These are phyloP conservation scores for Helianthus tuberosus DNA, from an alignment of 129 eudicot species.

Conservation along the genomic window DNA sequence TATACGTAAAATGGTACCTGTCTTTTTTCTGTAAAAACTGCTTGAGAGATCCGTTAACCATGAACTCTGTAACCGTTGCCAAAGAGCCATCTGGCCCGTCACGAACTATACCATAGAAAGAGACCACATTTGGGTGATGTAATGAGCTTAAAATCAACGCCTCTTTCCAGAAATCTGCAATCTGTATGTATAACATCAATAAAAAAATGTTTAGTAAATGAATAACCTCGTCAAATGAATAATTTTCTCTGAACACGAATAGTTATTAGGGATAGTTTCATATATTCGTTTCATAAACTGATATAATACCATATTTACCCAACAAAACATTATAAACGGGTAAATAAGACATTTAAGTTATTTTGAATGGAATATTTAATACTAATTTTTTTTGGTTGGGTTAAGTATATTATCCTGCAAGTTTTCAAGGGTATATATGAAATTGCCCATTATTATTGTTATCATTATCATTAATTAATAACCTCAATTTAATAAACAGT, in stretches of 20 bases:
- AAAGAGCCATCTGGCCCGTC: constrained; percentile 72
- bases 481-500: too few relatives aligned
- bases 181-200: constrained; percentile 10
- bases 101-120: constrained; percentile 69
- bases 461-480: not conserved
- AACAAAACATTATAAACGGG: too few relatives aligned
- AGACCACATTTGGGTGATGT: constrained; percentile 80
- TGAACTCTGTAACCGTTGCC: constrained; percentile 74
- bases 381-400: too few relatives aligned
- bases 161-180: constrained; percentile 62
- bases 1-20: constrained; percentile 46
- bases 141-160: constrained; percentile 47
- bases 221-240: constrained; percentile 1
- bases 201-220: not conserved
- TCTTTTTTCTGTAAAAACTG: constrained; percentile 56
- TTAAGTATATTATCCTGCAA: too few relatives aligned
- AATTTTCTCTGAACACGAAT: not conserved
- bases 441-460: not conserved
- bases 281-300: too few relatives aligned
- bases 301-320: too few relatives aligned
- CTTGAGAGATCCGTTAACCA: constrained; percentile 76
- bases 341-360: too few relatives aligned
- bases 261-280: not conserved
- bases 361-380: too few relatives aligned
- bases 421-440: too few relatives aligned